Base-by-base conservation (phyloP, 805 yeast species). In the Kurtzmaniella fragi region DNA sequence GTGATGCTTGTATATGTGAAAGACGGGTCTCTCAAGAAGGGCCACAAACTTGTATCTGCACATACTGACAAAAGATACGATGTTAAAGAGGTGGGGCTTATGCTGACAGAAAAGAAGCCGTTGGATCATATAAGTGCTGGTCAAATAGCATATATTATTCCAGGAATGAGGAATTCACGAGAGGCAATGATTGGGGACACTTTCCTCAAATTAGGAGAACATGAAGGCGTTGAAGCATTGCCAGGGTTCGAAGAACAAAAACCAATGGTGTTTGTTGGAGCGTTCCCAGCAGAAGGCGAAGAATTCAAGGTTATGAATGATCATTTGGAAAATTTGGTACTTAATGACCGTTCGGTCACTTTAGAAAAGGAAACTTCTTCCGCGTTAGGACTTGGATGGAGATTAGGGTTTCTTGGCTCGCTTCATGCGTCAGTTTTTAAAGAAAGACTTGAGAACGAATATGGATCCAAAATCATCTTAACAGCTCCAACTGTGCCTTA, bases 201-300 rank as follows among this genome's bases (percentile, higher is more conserved):
- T 0, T 74, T 88, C 46, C 77, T 78, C 73, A 78, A 75, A 41
- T 64, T 67, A 10, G 84, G 83, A 4, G 72, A 70, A 27, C 72
- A 70, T 31, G 62, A 59, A 35, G 70, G 67, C 1, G 80, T 84
- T 2, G 86, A 81, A 45, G 82, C 96, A 1, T 69, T 91, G 17
- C 96, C 95, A 1, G 98, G 98, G 1, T 93, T 91, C 59, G 97
- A 90, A 61, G 96, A 88, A 52, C 90, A 95, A 1, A 90, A 93
- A 59, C 96, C 98, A 1, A 93, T 93, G 98, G 98, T 91, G 7
- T 93, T 91, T 58, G 95, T 91, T 35, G 98, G 98, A 11, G 99
- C 98, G 0, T 91, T 88, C 51, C 98, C 99, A 0, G 93, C 96
- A 0, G 96, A 91, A 53, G 96, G 96, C 4, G 75, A 83, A 0